Conservation (phyloP, 164 flowering plant genomes). For the Stephania cephalantha region DNA sequence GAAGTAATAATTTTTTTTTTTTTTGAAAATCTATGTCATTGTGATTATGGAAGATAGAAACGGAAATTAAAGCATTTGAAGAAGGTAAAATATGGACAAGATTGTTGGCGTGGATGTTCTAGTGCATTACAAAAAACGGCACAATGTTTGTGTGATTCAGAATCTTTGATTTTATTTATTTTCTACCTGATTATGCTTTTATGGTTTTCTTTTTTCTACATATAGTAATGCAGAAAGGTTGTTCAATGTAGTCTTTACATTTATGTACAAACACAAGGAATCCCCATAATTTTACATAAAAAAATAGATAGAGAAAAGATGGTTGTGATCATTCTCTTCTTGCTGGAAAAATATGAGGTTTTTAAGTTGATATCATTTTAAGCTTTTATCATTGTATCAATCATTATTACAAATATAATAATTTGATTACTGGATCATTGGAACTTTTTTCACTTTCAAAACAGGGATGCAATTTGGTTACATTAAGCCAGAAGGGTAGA, state of each 20-base stretch:
- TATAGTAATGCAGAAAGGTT: not conserved
- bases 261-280: not conserved
- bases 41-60: not conserved
- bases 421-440: not conserved
- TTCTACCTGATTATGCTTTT: not conserved
- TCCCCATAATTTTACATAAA: not conserved
- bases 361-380: not conserved
- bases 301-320: not conserved
- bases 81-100: not conserved
- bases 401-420: too few species aligned
- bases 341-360: not conserved
- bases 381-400: not conserved
- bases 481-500: conserved; percentile 50
- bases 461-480: conserved; percentile 79
- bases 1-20: not conserved
- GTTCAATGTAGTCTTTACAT: not conserved
- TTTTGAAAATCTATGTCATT: not conserved
- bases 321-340: not conserved
- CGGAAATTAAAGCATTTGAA: not conserved
- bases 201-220: not conserved
- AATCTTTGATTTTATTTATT: not conserved
- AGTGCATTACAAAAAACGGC: not conserved
- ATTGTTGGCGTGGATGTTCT: not conserved
- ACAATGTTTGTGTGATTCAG: not conserved
- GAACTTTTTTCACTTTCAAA: not conserved